Conservation (phyloP, 2,329 filamentous ascomycete genomes). For the Aspergillus sp. region DNA sequence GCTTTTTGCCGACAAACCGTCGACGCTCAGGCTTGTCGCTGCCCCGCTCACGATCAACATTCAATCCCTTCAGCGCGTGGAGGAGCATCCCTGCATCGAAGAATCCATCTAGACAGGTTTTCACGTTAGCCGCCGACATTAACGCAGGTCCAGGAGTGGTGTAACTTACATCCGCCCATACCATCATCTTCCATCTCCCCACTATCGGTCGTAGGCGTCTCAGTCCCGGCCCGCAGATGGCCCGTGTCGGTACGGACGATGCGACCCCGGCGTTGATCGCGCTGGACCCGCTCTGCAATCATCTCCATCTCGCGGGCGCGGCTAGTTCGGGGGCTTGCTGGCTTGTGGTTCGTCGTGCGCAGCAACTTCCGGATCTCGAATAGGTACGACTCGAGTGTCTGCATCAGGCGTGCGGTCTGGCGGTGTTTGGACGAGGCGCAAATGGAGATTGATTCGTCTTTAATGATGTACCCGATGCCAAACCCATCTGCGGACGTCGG, state of each 20-base stretch:
- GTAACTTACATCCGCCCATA: constrained; percentile 82
- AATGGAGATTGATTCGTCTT: constrained; percentile 85
- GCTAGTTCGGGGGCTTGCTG: constrained; percentile 53
- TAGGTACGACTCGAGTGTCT: constrained; percentile 85
- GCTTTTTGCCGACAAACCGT: constrained; percentile 49
- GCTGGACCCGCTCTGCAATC: constrained; percentile 40
- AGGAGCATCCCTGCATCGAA: constrained; percentile 96
- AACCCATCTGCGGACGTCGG: constrained; percentile 93
- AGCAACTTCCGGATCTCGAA: constrained; percentile 86
- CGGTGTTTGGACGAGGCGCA: constrained; percentile 92
- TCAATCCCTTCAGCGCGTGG: constrained; percentile 72
- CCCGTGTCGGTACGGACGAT: constrained; percentile 61
- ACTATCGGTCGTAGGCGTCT: constrained; percentile 68
- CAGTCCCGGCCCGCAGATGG: constrained; percentile 49
- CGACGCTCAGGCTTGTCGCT: constrained; percentile 38
- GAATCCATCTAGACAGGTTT: constrained; percentile 71
- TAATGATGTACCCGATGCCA: constrained; percentile 98
- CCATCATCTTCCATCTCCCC: constrained; percentile 77
- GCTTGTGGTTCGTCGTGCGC: constrained; percentile 63
- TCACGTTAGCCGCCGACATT: constrained; percentile 15
- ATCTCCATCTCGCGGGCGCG: constrained; percentile 62
- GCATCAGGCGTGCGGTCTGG: constrained; percentile 86
- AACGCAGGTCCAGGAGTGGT: not conserved
- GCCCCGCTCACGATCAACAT: constrained; percentile 34
- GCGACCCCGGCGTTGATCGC: constrained; percentile 66